Conservation (phyloP, 768 basidiomycete genomes). For the Boletus reticuloceps region DNA sequence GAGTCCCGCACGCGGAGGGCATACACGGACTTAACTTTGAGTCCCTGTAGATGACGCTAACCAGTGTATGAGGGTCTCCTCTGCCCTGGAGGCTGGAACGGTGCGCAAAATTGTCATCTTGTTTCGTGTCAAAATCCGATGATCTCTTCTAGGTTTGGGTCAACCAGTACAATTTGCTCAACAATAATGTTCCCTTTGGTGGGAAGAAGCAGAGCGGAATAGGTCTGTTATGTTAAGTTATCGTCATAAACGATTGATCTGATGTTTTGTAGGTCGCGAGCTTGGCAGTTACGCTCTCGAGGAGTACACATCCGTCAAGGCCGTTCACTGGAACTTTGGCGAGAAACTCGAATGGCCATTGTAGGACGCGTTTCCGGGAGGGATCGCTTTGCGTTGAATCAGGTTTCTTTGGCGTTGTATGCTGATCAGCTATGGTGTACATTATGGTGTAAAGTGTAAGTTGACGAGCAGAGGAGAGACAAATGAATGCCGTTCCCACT, state of each 20-base stretch:
- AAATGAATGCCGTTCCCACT: slow-evolving; percentile 12
- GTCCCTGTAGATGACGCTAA: slow-evolving; percentile 63
- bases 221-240: slow-evolving; percentile 38
- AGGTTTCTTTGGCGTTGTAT: neutral
- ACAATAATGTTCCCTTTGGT: slow-evolving; percentile 92
- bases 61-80: slow-evolving; percentile 88
- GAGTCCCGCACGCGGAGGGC: slow-evolving; percentile 23
- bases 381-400: neutral
- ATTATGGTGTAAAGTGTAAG: slow-evolving; percentile 16
- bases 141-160: slow-evolving; percentile 68
- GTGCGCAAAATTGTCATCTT: slow-evolving; percentile 39
- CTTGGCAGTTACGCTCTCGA: slow-evolving; percentile 82
- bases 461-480: slow-evolving; percentile 2
- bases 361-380: slow-evolving; percentile 27
- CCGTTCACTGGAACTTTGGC: slow-evolving; percentile 86
- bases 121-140: slow-evolving; percentile 2
- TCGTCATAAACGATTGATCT: slow-evolving; percentile 4
- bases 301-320: slow-evolving; percentile 81
- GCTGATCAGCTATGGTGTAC: neutral
- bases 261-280: slow-evolving; percentile 64
- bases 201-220: slow-evolving; percentile 93
- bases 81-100: slow-evolving; percentile 84
- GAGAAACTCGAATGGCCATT: slow-evolving; percentile 79
- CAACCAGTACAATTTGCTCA: slow-evolving; percentile 82
- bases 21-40: neutral